These are phyloP conservation scores for Lactifluus echinatus DNA, from an alignment of 768 basidiomycete species.

Conservation along the genomic window DNA sequence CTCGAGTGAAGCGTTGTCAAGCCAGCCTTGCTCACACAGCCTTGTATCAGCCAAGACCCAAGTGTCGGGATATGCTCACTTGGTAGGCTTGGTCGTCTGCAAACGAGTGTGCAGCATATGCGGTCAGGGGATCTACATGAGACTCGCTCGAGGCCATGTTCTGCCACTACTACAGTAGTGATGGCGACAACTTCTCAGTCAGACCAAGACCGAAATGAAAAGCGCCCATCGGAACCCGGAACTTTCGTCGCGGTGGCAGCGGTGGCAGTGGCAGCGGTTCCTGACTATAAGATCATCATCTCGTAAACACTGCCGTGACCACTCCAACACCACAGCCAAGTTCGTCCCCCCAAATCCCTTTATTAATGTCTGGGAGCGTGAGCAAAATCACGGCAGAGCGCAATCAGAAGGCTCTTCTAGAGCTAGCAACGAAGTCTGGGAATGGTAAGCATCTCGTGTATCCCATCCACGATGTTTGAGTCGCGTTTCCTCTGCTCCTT, in stretches of 20 bases:
- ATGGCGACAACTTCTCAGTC: not conserved
- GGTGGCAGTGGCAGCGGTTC: not conserved
- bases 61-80: slow-evolving; percentile 30
- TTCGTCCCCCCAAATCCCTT: not conserved
- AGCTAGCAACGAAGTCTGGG: slow-evolving; percentile 13
- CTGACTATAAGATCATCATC: not conserved
- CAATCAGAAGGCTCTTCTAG: slow-evolving; percentile 16
- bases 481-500: not conserved
- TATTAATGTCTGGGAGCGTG: slow-evolving; percentile 11
- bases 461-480: not conserved
- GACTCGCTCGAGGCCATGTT: not conserved
- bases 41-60: not conserved
- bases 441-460: slow-evolving; percentile 7
- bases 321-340: not conserved
- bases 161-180: not conserved
- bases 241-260: too few species aligned
- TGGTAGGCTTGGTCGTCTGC: slow-evolving; percentile 49
- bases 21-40: slow-evolving; percentile 46
- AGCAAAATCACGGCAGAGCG: slow-evolving; percentile 15
- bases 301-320: not conserved
- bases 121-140: not conserved
- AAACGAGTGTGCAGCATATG: slow-evolving; percentile 38
- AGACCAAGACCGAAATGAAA: not conserved
- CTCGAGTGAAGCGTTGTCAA: slow-evolving; percentile 46
- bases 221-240: not conserved